Percentiles rank a stretch among this genome's conserved stretches.
These are phyloP conservation scores for Incumbomyces lentus DNA, from an alignment of 2,329 filamentous ascomycete genomes.

Conservation along the genomic window DNA sequence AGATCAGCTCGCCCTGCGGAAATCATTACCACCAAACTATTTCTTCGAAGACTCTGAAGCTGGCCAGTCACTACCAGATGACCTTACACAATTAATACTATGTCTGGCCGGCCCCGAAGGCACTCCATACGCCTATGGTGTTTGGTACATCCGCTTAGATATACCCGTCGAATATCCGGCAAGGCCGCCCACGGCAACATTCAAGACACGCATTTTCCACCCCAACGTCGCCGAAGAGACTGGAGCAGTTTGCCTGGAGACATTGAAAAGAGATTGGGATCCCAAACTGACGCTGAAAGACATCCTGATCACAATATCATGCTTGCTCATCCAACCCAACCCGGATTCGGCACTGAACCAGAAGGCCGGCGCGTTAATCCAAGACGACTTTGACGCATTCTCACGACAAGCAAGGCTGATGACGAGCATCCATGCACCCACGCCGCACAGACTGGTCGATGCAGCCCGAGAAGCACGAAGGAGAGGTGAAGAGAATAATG, in stretches of 20 bases:
- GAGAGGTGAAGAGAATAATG: constrained; percentile 43
- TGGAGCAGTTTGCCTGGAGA: constrained; percentile 54
- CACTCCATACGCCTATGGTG: constrained; percentile 48
- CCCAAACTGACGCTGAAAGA: constrained; percentile 47
- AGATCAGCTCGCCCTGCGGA: constrained; percentile 47
- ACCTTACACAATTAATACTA: constrained; percentile 48
- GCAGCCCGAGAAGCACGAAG: constrained; percentile 44
- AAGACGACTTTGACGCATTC: constrained; percentile 50
- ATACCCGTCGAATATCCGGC: constrained; percentile 41
- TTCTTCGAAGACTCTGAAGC: constrained; percentile 40
- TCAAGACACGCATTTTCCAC: constrained; percentile 53
- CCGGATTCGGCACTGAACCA: constrained; percentile 55
- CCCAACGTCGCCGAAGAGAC: constrained; percentile 55
- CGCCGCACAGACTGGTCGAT: constrained; percentile 36
- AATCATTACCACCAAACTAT: constrained; percentile 51
- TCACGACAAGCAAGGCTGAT: constrained; percentile 49
- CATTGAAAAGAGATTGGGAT: constrained; percentile 54
- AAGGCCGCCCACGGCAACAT: constrained; percentile 46
- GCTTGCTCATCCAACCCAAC: constrained; percentile 54
- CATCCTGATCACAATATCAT: constrained; percentile 50
- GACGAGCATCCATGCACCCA: constrained; percentile 50
- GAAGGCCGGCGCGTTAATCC: constrained; percentile 47
- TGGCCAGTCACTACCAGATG: constrained; percentile 32
- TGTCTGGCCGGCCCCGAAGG: constrained; percentile 50
- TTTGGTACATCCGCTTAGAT: constrained; percentile 50